A percentile compares a stretch with the other conserved stretches of the same genome.
Evolutionary conservation across 2,329 filamentous ascomycete genomes (phyloP).

Genomic region (Chlorencoelia australis): DNA sequence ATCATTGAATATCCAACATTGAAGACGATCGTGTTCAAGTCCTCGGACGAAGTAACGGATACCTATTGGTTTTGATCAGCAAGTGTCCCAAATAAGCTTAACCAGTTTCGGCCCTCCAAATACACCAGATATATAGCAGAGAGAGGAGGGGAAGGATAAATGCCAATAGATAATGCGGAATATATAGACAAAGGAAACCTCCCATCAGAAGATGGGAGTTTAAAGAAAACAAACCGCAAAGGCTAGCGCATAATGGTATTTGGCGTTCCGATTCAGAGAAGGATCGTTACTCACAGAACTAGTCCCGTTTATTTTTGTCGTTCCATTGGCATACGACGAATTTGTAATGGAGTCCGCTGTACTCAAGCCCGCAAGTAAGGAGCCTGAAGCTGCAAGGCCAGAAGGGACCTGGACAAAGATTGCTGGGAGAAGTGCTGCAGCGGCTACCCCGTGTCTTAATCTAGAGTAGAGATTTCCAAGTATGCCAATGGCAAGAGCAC

Average conservation of each 20-base stretch:
- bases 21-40: slow-evolving; percentile 30
- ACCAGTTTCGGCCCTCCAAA: neutral
- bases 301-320: slow-evolving; percentile 20
- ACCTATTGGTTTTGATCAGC: slow-evolving; percentile 15
- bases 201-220: slow-evolving; percentile 10
- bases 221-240: slow-evolving; percentile 12
- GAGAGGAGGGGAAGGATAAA: slow-evolving; percentile 1
- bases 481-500: slow-evolving; percentile 66
- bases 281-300: slow-evolving; percentile 16
- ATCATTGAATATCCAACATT: slow-evolving; percentile 33
- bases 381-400: slow-evolving; percentile 50
- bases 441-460: slow-evolving; percentile 53
- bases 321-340: slow-evolving; percentile 20
- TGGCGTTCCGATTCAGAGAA: neutral
- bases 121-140: neutral
- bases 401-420: slow-evolving; percentile 67
- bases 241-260: slow-evolving; percentile 3
- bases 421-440: slow-evolving; percentile 74
- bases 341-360: slow-evolving; percentile 44
- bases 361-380: slow-evolving; percentile 46
- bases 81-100: neutral
- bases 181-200: no score
- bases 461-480: slow-evolving; percentile 69
- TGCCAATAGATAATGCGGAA: no score
- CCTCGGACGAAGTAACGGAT: slow-evolving; percentile 11